These are phyloP conservation scores for Malassezia sympodialis DNA, from an alignment of 1,284 basidiomycete species.

Conservation along the genomic window DNA sequence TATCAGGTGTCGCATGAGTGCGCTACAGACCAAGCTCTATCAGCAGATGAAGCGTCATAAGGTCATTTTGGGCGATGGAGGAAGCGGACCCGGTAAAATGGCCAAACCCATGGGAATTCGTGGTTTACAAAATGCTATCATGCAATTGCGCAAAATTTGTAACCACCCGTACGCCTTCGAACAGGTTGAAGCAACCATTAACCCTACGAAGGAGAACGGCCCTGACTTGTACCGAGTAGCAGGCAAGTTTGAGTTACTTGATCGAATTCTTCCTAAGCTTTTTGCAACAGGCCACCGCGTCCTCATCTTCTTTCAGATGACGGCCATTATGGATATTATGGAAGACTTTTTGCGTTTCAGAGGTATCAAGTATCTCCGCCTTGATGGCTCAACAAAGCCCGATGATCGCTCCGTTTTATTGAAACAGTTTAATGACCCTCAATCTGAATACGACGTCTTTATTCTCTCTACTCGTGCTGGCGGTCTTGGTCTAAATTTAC, in stretches of 20 bases:
- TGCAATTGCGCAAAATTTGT: conserved; percentile 98
- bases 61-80: conserved; percentile 57
- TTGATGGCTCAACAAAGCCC: conserved; percentile 96
- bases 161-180: conserved; percentile 74
- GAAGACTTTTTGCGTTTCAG: conserved; percentile 91
- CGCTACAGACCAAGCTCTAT: conserved; percentile 85
- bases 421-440: conserved; percentile 77
- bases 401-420: conserved; percentile 90
- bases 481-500: conserved; percentile 92
- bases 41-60: conserved; percentile 96
- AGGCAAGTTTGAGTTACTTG: conserved; percentile 92
- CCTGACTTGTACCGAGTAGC: conserved; percentile 69
- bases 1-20: conserved; percentile 95
- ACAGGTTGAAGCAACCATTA: conserved; percentile 84
- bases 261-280: conserved; percentile 86
- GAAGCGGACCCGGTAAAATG: conserved; percentile 28
- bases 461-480: conserved; percentile 77
- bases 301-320: conserved; percentile 99
- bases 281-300: conserved; percentile 85
- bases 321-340: conserved; percentile 98
- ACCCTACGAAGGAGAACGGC: conserved; percentile 68
- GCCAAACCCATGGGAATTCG: conserved; percentile 45
- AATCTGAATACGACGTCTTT: conserved; percentile 86
- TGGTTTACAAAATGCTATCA: conserved; percentile 84
- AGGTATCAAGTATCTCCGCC: conserved; percentile 78